Base-by-base conservation (phyloP, 495 filamentous ascomycete species). In the Aspergillus sclerotiicarbonarius region DNA sequence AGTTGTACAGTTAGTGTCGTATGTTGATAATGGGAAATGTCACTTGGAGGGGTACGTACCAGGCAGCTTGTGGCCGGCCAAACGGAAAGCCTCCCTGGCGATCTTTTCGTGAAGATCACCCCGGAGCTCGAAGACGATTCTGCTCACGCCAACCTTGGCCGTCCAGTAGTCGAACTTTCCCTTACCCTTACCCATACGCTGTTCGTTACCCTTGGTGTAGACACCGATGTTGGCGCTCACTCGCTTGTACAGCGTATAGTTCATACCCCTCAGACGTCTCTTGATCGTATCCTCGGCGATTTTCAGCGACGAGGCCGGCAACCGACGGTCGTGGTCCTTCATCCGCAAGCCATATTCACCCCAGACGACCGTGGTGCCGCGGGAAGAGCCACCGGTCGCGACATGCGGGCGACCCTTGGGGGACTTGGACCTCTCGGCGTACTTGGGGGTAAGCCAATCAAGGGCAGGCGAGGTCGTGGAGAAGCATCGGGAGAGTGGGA, bases 171-270 rank as follows among this genome's bases (percentile, higher is more conserved):
- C 94, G 73, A 98, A 97, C 60, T 85, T 87, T 62, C 94, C 94
- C 76, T 98, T 99, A 71, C 94, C 94, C 78, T 96, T 98, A 74
- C 94, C 95, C 94, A 99, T 99, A 80, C 95, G 87, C 62, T 87
- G 87, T 73, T 99, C 94, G 66, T 98, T 98, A 25, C 94, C 94
- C 71, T 86, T 92, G 53, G 90, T 89, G 75, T 92, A 99, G 12
- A 99, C 94, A 67, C 92, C 93, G 59, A 96, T 89, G 71, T 92
- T 96, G 57, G 91, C 92, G 58, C 84, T 84, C 25, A 98, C 86
- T 54, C 95, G 82, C 79, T 88, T 96, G 75, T 93, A 99, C 51
- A 99, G 71, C 43, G 89, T 84, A 72, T 93, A 99, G 63, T 91
- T 90, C 83, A 96, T 87, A 29, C 95, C 95, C 76, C 95, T 82